These are phyloP conservation scores for Plantago major DNA, from an alignment of 257 asterid genomes.

Conservation along the genomic window DNA sequence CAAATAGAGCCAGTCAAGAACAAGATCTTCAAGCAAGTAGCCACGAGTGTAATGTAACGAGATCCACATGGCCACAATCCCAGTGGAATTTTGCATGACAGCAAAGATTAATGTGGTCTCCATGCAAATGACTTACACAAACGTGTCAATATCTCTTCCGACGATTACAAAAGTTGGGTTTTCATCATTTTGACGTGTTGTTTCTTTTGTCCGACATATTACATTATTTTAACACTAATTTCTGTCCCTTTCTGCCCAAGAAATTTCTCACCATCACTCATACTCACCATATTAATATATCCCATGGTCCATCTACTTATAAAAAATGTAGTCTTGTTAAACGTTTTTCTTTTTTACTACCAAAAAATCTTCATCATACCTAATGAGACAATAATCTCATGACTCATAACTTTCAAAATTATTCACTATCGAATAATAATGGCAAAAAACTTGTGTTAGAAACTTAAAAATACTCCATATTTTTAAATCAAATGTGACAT, in stretches of 20 bases:
- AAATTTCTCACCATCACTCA: slow-evolving; percentile 1
- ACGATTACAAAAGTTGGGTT: not conserved
- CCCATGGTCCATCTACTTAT: not conserved
- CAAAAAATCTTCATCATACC: too few relatives aligned
- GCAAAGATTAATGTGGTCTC: slow-evolving; percentile 32
- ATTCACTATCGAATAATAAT: too few relatives aligned
- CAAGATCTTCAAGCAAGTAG: slow-evolving; percentile 9
- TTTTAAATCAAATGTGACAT: too few relatives aligned
- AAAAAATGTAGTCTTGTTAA: not conserved
- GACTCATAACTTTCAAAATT: too few relatives aligned
- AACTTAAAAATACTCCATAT: too few relatives aligned
- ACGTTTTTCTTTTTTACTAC: not conserved
- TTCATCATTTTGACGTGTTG: slow-evolving; percentile 6
- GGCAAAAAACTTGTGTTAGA: too few relatives aligned
- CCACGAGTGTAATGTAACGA: slow-evolving; percentile 10
- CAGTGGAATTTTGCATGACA: slow-evolving; percentile 24
- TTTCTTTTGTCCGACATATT: slow-evolving; percentile 1
- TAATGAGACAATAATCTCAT: too few relatives aligned
- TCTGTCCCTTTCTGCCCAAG: not conserved
- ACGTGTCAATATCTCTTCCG: slow-evolving; percentile 6
- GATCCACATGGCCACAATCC: slow-evolving; percentile 22
- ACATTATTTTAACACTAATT: slow-evolving; percentile 10
- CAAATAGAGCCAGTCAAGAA: not conserved
- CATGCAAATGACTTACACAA: slow-evolving; percentile 2
- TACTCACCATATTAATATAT: not conserved